Evolutionary conservation across 495 filamentous ascomycete genomes (phyloP).

Genomic region (Aspergillus asperescens): DNA sequence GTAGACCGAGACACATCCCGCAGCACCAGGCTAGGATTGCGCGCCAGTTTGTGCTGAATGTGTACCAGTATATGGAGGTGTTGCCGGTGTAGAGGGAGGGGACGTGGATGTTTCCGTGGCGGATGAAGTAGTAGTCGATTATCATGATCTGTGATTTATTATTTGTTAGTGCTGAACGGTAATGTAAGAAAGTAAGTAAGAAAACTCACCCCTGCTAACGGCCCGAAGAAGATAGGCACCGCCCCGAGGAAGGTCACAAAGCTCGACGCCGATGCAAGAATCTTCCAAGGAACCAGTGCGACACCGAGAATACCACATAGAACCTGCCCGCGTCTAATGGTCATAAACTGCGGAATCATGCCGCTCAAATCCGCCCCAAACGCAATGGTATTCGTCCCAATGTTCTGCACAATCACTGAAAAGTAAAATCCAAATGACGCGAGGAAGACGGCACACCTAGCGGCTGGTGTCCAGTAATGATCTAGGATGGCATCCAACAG

Average conservation of each 20-base stretch:
- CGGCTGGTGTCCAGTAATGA: slow-evolving; percentile 4
- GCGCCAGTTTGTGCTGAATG: slow-evolving; percentile 6
- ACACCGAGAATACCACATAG: slow-evolving; percentile 8
- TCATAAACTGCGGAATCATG: slow-evolving; percentile 5
- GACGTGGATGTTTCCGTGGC: slow-evolving; percentile 13
- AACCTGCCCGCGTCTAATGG: slow-evolving; percentile 10
- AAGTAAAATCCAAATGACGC: slow-evolving; percentile 8
- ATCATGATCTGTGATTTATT: slow-evolving; percentile 6
- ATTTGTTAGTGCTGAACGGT: background rate
- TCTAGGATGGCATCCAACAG: slow-evolving; percentile 8
- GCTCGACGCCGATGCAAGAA: no score
- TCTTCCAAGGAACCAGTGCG: slow-evolving; percentile 9
- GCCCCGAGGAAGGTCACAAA: no score
- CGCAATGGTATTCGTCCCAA: slow-evolving; percentile 7
- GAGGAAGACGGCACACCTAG: background rate
- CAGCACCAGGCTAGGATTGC: slow-evolving; percentile 1
- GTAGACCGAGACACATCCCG: slow-evolving; percentile 7
- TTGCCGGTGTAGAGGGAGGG: background rate
- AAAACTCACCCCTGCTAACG: slow-evolving; percentile 2
- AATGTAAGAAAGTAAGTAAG: background rate
- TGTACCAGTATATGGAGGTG: slow-evolving; percentile 7
- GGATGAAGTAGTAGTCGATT: slow-evolving; percentile 3
- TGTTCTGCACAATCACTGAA: slow-evolving; percentile 10
- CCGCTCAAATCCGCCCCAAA: slow-evolving; percentile 10
- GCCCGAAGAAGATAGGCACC: no score